Conservation (phyloP, 495 filamentous ascomycete genomes). For the Neurospora sp. region DNA sequence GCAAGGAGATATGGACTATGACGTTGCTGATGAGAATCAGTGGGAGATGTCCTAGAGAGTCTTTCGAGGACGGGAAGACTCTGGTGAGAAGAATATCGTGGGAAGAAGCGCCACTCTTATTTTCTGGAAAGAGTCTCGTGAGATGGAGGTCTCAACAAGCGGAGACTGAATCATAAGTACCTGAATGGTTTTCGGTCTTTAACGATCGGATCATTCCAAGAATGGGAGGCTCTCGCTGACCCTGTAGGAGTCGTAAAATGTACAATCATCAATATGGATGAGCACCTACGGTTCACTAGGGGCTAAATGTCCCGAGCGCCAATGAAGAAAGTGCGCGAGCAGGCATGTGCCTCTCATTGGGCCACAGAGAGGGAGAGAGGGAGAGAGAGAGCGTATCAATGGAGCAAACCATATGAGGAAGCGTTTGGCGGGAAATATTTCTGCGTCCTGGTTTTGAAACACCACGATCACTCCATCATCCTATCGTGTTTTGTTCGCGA, state of each 20-base stretch:
- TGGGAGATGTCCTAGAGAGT: conserved; percentile 16
- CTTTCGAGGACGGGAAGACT: not conserved
- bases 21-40: conserved; percentile 35
- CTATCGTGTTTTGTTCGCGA: not conserved
- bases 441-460: not conserved
- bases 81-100: not conserved
- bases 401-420: not conserved
- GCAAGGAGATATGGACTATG: conserved; percentile 30
- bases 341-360: not conserved
- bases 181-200: not conserved
- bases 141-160: not conserved
- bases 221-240: not conserved
- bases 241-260: not conserved
- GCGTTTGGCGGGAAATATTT: not conserved
- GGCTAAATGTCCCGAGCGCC: not conserved
- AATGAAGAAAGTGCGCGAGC: not conserved
- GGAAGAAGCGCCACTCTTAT: not conserved
- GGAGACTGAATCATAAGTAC: not conserved
- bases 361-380: not conserved
- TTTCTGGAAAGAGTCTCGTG: not conserved
- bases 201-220: not conserved
- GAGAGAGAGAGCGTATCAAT: not conserved
- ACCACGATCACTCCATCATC: not conserved
- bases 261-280: not conserved
- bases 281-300: not conserved